Evolutionary conservation across 345 rosid genomes (phyloP).

Genomic region (Boechera divaricarpa): DNA sequence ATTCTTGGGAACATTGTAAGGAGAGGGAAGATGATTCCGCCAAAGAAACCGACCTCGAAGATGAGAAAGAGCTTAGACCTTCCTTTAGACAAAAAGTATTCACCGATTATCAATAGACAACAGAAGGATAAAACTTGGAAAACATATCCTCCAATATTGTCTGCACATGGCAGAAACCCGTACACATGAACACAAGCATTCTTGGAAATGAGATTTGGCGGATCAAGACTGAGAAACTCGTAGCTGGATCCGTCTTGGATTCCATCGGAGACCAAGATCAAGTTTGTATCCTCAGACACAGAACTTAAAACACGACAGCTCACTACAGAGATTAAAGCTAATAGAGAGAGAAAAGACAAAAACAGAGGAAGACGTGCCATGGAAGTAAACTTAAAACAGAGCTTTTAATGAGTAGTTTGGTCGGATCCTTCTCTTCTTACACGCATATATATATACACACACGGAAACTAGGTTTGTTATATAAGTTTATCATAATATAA

Average conservation of each 20-base stretch:
- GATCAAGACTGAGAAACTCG: conserved; percentile 23
- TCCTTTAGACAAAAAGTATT: conserved; percentile 42
- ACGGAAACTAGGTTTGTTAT: background rate
- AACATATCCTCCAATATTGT: conserved; percentile 38
- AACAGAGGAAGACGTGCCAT: conserved; percentile 46
- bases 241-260: conserved; percentile 14
- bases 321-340: conserved; percentile 29
- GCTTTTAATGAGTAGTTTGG: background rate
- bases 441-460: background rate
- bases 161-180: conserved; percentile 44
- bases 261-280: conserved; percentile 30
- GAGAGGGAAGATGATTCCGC: conserved; percentile 43
- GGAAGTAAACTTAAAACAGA: conserved; percentile 14
- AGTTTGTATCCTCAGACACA: background rate
- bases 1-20: conserved; percentile 43
- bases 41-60: conserved; percentile 44
- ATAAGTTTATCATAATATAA: too few species aligned
- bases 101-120: conserved; percentile 34
- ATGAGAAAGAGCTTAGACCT: conserved; percentile 43
- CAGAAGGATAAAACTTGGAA: conserved; percentile 45
- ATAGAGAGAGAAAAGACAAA: conserved; percentile 27
- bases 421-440: background rate
- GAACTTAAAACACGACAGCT: conserved; percentile 38
- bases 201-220: conserved; percentile 8
- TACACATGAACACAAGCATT: conserved; percentile 39